Evolutionary conservation across 2,329 filamentous ascomycete species (phyloP), one percentile per base, ranked within the genome.

Genomic region (Calcarisporium arbuscula): DNA sequence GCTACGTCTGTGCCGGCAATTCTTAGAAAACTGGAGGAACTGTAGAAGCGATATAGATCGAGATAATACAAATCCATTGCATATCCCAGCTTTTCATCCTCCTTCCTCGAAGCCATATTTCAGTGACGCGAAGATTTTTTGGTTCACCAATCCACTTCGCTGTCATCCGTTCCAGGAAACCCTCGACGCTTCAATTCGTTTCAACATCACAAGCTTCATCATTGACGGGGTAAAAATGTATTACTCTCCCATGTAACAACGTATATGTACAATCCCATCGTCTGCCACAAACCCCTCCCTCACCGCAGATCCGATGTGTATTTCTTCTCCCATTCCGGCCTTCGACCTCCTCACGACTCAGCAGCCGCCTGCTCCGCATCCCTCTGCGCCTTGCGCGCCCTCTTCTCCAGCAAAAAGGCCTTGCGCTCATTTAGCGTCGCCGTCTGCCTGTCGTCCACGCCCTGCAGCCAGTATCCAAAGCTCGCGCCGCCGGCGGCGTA

Each of bases 401-500:
- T 74, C 80, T 96, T 96, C 69, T 94, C 89, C 39, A 96, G 68
- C 47, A 98, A 72, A 36, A 72, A 63, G 48, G 84, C 73, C 70
- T 88, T 89, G 56, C 89, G 80, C 56, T 90, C 83, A 46, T 72
- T 68, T 40, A 98, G 68, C 43, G 88, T 74, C 46, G 77, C 75
- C 48, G 82, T 74, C 65, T 96, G 90, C 58, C 80, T 74, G 54
- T 85, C 70, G 62, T 95, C 87, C 37, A 96, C 85, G 44, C 86
- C 85, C 68, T 89, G 81, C 50, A 98, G 70, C 88, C 90, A 98
- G 73, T 95, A 95, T 50, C 92, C 92, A 66, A 96, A 95, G 65
- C 83, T 86, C 50, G 82, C 89, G 51, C 89, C 89, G 44, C 87
- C 77, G 49, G 76, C 76, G 39, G 81, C 89, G 65, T 92, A 98